phyloP scores from a whole-genome alignment of 2,329 filamentous ascomycete genomes.

The Colletotrichum sp. region DNA sequence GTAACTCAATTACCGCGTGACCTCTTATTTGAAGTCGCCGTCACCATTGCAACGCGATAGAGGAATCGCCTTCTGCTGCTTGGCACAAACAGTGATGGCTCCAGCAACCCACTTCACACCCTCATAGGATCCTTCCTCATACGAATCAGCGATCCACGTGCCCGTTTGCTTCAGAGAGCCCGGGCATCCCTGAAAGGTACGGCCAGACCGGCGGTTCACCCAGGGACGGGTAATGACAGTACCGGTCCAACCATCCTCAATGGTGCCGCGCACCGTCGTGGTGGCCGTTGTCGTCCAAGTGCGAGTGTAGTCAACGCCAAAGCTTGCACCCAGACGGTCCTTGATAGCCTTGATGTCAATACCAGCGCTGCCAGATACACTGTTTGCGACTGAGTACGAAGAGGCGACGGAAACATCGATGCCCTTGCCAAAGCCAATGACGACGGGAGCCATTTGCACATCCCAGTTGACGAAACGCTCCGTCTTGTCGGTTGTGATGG shows the following conservation, averaged over 20 bases:
- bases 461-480: conserved; percentile 12
- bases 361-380: not conserved
- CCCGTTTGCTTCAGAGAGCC: not conserved
- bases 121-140: conserved; percentile 1
- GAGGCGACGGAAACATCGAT: not conserved
- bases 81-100: conserved; percentile 1
- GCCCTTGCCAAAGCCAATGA: not conserved
- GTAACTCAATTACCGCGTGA: rapidly evolving
- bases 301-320: not conserved
- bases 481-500: not conserved
- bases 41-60: not conserved
- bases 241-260: not conserved
- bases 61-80: not conserved
- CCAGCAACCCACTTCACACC: conserved; percentile 7
- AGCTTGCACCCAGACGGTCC: not conserved
- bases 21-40: not conserved
- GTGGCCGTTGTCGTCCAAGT: conserved; percentile 4
- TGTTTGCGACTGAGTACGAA: not conserved
- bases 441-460: conserved; percentile 6
- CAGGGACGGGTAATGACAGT: not conserved
- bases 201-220: not conserved
- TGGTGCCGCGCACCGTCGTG: not conserved
- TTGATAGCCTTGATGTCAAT: not conserved
- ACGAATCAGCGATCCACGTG: conserved; percentile 3
- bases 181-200: not conserved